phyloP scores from a whole-genome alignment of 2,329 filamentous ascomycete species.

The Metarhizium humberi region DNA sequence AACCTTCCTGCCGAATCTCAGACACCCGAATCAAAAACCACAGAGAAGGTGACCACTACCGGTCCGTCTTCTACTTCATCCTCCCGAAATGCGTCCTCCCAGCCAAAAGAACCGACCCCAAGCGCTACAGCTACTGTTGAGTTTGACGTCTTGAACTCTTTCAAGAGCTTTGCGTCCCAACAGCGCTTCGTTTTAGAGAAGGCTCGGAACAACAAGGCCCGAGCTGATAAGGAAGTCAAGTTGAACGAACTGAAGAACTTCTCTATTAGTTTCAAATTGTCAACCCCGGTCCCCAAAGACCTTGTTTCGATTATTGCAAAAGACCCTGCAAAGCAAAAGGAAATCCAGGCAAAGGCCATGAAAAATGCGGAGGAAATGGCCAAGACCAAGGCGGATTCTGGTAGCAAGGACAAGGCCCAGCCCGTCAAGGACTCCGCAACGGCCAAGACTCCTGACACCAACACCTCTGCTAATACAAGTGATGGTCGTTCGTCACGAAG shows the following conservation, averaged over 20 bases:
- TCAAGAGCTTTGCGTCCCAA: constrained; percentile 53
- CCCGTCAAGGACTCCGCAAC: constrained; percentile 32
- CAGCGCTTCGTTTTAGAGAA: constrained; percentile 49
- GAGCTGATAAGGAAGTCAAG: constrained; percentile 80
- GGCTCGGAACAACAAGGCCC: constrained; percentile 46
- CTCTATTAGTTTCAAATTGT: constrained; percentile 85
- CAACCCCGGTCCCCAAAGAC: constrained; percentile 84
- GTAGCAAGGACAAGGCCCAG: constrained; percentile 32
- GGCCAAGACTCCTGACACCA: constrained; percentile 26
- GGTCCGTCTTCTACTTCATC: constrained; percentile 26
- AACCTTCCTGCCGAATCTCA: constrained; percentile 19
- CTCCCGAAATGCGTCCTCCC: constrained; percentile 31
- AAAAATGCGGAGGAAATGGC: constrained; percentile 59
- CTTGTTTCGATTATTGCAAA: constrained; percentile 93
- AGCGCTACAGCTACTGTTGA: constrained; percentile 50
- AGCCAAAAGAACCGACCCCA: constrained; percentile 24
- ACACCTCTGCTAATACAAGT: constrained; percentile 9
- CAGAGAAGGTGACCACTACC: constrained; percentile 14
- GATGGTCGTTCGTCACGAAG: constrained; percentile 24
- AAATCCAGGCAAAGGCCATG: constrained; percentile 83
- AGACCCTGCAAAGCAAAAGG: constrained; percentile 86
- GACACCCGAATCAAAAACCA: constrained; percentile 15
- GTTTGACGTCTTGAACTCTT: constrained; percentile 50
- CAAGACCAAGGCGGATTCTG: constrained; percentile 42
- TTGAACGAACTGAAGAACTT: constrained; percentile 94